Percentiles rank a stretch among this genome's conserved stretches.
Evolutionary conservation across 1,284 basidiomycete genomes (phyloP).

Genomic region (Pholiota adiposa): DNA sequence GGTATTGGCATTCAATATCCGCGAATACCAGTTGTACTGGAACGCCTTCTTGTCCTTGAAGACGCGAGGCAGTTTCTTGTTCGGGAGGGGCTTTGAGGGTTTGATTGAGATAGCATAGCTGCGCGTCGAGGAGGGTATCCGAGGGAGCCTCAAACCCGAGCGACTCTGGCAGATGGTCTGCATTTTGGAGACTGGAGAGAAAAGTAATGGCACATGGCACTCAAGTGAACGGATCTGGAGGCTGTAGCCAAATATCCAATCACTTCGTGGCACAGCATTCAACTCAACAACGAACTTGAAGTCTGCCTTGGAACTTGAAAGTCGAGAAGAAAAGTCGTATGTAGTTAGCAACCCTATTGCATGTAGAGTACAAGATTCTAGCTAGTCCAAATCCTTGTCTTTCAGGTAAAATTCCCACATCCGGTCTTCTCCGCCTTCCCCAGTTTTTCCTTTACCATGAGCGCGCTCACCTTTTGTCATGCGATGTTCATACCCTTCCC

Average conservation of each 20-base stretch:
- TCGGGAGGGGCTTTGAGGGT: slow-evolving; percentile 51
- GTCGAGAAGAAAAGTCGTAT: too few species aligned
- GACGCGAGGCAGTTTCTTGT: slow-evolving; percentile 59
- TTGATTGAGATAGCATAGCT: slow-evolving; percentile 64
- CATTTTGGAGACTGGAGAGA: slow-evolving; percentile 19
- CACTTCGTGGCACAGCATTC: not conserved
- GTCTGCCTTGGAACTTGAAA: too few species aligned
- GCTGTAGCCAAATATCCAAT: slow-evolving; percentile 16
- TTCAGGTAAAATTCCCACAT: slow-evolving; percentile 73
- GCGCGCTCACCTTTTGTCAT: slow-evolving; percentile 87
- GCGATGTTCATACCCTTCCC: slow-evolving; percentile 88
- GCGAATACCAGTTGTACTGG: slow-evolving; percentile 76
- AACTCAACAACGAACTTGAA: too few species aligned
- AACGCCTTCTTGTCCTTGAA: slow-evolving; percentile 76
- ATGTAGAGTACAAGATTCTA: not conserved
- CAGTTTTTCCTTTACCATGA: slow-evolving; percentile 66
- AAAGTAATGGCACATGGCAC: slow-evolving; percentile 14
- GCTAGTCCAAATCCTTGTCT: slow-evolving; percentile 8
- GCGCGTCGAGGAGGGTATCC: slow-evolving; percentile 32
- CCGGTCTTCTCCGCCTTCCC: slow-evolving; percentile 74
- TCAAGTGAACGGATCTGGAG: slow-evolving; percentile 4
- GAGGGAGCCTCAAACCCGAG: slow-evolving; percentile 20
- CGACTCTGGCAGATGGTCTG: slow-evolving; percentile 28
- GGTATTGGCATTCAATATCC: slow-evolving; percentile 58
- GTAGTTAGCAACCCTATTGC: too few species aligned